phyloP scores from a whole-genome alignment of 2,329 filamentous ascomycete genomes.

The Talaromyces sp. region DNA sequence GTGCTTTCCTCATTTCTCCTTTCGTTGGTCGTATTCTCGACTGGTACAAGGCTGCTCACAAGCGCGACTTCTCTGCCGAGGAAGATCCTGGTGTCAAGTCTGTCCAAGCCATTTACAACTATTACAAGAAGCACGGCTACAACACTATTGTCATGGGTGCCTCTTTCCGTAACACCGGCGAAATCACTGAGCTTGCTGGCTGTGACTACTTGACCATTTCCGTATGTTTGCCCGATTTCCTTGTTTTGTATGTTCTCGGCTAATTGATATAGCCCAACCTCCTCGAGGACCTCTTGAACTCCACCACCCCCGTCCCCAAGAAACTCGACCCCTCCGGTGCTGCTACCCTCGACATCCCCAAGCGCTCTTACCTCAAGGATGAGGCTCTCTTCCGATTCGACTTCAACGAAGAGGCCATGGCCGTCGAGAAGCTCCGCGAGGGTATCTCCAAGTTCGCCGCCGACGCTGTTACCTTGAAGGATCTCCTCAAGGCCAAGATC shows the following conservation, averaged over 20 bases:
- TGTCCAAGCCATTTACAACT: conserved; percentile 95
- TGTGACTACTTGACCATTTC: conserved; percentile 99
- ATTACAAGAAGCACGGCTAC: conserved; percentile 99
- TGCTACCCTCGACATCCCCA: conserved; percentile 69
- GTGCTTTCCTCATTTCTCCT: conserved; percentile 95
- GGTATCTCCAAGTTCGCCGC: conserved; percentile 99
- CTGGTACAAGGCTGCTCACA: conserved; percentile 96
- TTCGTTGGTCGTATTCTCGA: conserved; percentile 99
- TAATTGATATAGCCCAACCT: conserved; percentile 68
- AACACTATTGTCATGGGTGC: conserved; percentile 99
- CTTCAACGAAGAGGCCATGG: conserved; percentile 99
- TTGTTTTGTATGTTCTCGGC: conserved; percentile 10
- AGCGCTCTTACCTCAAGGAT: conserved; percentile 86
- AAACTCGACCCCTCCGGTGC: conserved; percentile 79
- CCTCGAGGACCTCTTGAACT: conserved; percentile 91
- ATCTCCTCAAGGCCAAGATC: conserved; percentile 86
- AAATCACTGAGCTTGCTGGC: conserved; percentile 97
- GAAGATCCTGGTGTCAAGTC: conserved; percentile 96
- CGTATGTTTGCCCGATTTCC: conserved; percentile 54
- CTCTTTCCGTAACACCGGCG: conserved; percentile 92
- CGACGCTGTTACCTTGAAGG: conserved; percentile 91
- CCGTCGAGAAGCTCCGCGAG: conserved; percentile 97
- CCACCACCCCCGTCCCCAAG: conserved; percentile 75
- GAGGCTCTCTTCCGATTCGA: conserved; percentile 94
- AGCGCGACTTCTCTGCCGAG: conserved; percentile 86